These are phyloP conservation scores for Pterocarpus macrocarpus DNA, from an alignment of 306 rosid genomes.

Conservation along the genomic window DNA sequence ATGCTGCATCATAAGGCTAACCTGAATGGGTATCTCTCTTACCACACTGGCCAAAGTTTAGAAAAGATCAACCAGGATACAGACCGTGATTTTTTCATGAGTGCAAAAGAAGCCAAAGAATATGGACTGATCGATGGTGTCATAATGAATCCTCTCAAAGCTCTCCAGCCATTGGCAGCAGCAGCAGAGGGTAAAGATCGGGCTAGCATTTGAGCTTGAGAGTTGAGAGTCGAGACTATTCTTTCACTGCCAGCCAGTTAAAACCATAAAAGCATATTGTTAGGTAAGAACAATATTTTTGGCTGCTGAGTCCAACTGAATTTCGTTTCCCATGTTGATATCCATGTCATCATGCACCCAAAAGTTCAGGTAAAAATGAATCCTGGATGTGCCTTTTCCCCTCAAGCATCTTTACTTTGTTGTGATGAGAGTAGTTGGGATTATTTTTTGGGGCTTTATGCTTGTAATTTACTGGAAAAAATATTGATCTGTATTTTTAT, in stretches of 20 bases:
- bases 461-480: background rate
- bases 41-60: conserved; percentile 95
- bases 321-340: conserved; percentile 33
- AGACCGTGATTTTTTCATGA: conserved; percentile 97
- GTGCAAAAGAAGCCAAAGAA: conserved; percentile 96
- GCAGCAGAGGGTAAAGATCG: conserved; percentile 54
- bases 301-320: conserved; percentile 31
- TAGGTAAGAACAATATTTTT: conserved; percentile 35
- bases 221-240: background rate
- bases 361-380: conserved; percentile 10
- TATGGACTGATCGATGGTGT: conserved; percentile 97
- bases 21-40: conserved; percentile 88
- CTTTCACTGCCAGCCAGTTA: background rate
- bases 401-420: background rate
- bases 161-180: conserved; percentile 80
- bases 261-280: conserved; percentile 39
- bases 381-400: background rate
- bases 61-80: conserved; percentile 90
- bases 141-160: conserved; percentile 96
- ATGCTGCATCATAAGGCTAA: conserved; percentile 97
- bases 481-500: too few relatives aligned
- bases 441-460: background rate
- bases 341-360: background rate
- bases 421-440: background rate
- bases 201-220: conserved; percentile 44